These are phyloP conservation scores for Picea engelmannii DNA, from an alignment of 83 land plant genomes.

Conservation along the genomic window DNA sequence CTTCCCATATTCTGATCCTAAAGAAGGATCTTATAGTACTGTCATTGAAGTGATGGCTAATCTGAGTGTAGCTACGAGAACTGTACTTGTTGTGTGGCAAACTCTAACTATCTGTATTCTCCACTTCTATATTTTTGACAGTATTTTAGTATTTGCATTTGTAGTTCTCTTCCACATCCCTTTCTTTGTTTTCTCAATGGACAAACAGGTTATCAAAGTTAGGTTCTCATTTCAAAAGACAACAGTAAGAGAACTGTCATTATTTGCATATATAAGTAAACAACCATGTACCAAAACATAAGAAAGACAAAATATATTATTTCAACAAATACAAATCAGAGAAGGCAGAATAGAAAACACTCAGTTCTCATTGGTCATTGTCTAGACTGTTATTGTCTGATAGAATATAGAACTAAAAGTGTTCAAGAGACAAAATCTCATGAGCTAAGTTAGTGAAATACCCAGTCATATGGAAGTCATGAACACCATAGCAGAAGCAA, in stretches of 20 bases:
- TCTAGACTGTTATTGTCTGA: too few relatives aligned
- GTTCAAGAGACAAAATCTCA: too few relatives aligned
- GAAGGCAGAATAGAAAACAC: too few relatives aligned
- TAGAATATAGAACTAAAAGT: too few relatives aligned
- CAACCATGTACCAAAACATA: too few relatives aligned
- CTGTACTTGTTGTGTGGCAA: slow-evolving; percentile 16
- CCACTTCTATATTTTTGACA: neutral
- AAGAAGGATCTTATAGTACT: slow-evolving; percentile 76
- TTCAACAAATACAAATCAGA: too few relatives aligned
- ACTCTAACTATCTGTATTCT: neutral
- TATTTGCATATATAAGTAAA: neutral
- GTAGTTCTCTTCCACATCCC: neutral
- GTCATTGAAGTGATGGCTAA: slow-evolving; percentile 92
- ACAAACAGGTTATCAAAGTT: neutral
- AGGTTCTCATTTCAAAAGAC: slow-evolving; percentile 1
- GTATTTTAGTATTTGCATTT: neutral
- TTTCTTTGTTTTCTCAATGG: neutral
- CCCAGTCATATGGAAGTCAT: too few relatives aligned
- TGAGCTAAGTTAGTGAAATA: too few relatives aligned
- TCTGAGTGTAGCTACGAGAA: slow-evolving; percentile 80
- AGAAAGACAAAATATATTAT: too few relatives aligned
- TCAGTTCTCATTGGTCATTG: too few relatives aligned
- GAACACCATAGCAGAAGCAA: too few relatives aligned
- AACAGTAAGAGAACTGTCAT: neutral
- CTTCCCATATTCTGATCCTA: slow-evolving; percentile 63